phyloP scores from a whole-genome alignment of 192 early-diverging fungal species.

The Funneliformis geosporum region DNA sequence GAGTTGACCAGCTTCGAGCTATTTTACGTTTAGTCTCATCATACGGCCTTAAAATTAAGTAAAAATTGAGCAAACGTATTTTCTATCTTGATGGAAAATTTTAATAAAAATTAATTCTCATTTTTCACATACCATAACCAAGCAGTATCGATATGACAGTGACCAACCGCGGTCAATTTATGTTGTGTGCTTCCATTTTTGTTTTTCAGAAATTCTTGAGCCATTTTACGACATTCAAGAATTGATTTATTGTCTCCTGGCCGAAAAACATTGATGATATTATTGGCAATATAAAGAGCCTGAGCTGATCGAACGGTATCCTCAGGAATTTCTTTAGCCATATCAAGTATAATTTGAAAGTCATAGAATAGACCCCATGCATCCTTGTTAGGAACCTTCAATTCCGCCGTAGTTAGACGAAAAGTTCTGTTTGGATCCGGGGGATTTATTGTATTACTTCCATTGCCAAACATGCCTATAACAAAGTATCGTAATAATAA shows the following conservation, averaged over 20 bases:
- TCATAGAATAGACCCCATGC: conserved; percentile 77
- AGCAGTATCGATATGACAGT: conserved; percentile 80
- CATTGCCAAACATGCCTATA: conserved; percentile 77
- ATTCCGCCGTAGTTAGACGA: conserved; percentile 60
- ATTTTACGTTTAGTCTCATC: conserved; percentile 97
- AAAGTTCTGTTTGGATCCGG: conserved; percentile 70
- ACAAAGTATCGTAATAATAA: not conserved
- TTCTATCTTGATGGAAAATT: not conserved
- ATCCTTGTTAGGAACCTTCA: conserved; percentile 69
- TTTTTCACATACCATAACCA: conserved; percentile 73
- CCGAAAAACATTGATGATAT: conserved; percentile 73
- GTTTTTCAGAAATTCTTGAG: conserved; percentile 65
- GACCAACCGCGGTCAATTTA: conserved; percentile 82
- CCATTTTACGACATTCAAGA: conserved; percentile 46
- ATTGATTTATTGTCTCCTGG: conserved; percentile 54
- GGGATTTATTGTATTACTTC: conserved; percentile 63
- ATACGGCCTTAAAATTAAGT: conserved; percentile 70
- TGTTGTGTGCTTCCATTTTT: conserved; percentile 67
- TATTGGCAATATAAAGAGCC: conserved; percentile 80
- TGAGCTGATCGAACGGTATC: conserved; percentile 73
- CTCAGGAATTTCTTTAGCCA: conserved; percentile 68
- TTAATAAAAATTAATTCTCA: not conserved
- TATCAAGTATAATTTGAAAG: conserved; percentile 71
- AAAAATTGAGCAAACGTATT: too few relatives aligned
- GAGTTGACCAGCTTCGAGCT: conserved; percentile 81